Evolutionary conservation across 2,329 filamentous ascomycete genomes (phyloP), one percentile per base, ranked within the genome.

Genomic region (Cordyceps pruinosa): DNA sequence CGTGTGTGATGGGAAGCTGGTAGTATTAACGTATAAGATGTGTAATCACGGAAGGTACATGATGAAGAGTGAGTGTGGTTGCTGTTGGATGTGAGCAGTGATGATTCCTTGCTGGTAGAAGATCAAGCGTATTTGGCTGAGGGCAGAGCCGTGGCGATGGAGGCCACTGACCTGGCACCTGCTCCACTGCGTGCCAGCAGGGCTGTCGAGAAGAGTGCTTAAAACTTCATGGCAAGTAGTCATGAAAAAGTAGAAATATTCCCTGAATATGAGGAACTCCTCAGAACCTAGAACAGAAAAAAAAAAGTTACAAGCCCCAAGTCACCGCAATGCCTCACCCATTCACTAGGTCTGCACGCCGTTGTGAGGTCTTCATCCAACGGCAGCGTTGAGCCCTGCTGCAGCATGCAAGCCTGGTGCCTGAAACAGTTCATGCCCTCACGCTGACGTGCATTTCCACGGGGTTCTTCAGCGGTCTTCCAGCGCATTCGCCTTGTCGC

Each of bases 381-480:
- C 5, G 4, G 21, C 25, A 42, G 49, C 49, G 39, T 39, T 47
- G 39, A 47, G 32, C 30, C 26, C 23, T 3, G 13, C 52, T 30
- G 41, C 39, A 28, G 13, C 28, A 44, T 17, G 26, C 19, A 44
- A 19, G 13, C 2, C 19, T 7, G 50, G 13, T 6, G 37, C 49
- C 25, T 21, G 49, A n/a, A 52, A 32, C 28, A 3, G 19, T 12
- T 15, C 39, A n/a, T 15, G 19, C 9, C 13, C 17, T n/a, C n/a
- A 50, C 32, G 47, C 47, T 19, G 15, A 35, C 32, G 26, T 28
- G 13, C 37, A 34, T 44, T 44, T 8, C 25, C 15, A n/a, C n/a
- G n/a, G n/a, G n/a, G n/a, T n/a, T n/a, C n/a, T n/a, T 44, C 49
- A 42, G 49, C n/a, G 30, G 26, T 10, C 51, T 54, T 54, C 51